Conservation (phyloP, 2,329 filamentous ascomycete species). For the Claviceps lovelessii region DNA sequence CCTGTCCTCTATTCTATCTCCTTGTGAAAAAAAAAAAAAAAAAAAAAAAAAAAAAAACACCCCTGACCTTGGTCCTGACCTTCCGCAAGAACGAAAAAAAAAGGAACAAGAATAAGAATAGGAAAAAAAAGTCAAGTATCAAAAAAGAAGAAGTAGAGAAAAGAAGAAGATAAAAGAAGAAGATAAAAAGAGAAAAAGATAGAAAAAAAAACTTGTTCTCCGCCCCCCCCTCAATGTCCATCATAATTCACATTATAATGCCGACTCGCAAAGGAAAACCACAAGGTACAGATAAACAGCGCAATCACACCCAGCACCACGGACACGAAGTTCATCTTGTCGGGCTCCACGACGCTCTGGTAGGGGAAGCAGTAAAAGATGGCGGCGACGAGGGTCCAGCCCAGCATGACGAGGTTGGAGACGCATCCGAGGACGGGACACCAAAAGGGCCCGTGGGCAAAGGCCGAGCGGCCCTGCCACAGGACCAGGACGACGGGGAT, state of each 20-base stretch:
- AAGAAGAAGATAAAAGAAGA: no score
- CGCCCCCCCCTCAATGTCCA: conserved; percentile 2
- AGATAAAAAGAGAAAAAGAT: neutral
- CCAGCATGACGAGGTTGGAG: conserved; percentile 13
- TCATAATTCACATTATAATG: conserved; percentile 12
- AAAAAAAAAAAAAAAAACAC: no score
- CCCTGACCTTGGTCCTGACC: no score
- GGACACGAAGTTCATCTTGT: conserved; percentile 15
- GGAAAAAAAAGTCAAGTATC: no score
- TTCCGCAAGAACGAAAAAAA: neutral
- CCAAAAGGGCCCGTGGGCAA: conserved; percentile 17
- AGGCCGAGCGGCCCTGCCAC: conserved; percentile 10
- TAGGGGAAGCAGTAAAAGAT: conserved; percentile 17
- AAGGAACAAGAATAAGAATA: neutral
- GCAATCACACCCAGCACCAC: conserved; percentile 10
- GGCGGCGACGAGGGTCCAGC: conserved; percentile 11
- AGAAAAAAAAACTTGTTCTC: neutral
- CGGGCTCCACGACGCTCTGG: conserved; percentile 9
- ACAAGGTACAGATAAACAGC: conserved; percentile 7
- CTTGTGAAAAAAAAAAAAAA: no score
- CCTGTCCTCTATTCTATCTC: no score
- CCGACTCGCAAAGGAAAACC: conserved; percentile 12
- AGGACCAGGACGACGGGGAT: conserved; percentile 14
- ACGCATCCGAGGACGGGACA: conserved; percentile 11
- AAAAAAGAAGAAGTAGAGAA: no score